Base-by-base conservation (phyloP, 2,329 filamentous ascomycete genomes). In the Neonectria sp. region DNA sequence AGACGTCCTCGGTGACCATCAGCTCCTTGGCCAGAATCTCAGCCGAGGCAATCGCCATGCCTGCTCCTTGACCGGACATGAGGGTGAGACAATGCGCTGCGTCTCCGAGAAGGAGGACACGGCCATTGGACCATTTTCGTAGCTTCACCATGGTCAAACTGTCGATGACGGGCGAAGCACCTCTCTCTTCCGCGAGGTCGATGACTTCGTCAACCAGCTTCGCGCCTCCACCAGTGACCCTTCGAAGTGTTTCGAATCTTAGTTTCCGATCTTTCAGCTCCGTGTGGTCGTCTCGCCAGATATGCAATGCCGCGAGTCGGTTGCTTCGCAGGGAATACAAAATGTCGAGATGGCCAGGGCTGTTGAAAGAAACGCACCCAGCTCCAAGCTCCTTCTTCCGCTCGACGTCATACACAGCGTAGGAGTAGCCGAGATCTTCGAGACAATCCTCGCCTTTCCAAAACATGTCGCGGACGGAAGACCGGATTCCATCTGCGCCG, bases 51-150 rank as follows among this genome's bases (percentile, higher is more conserved):
- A 64, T 25, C 11, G 61, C 61, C 61, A 64, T 64, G 35, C 55
- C 24, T 3, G 61, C 61, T 12, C 61, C 61, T 29, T 64, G 61
- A 13, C 25, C 55, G 0, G 61, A 64, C 17, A 64, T 33, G 4
- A 64, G 45, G 1, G 61, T 64, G 15, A 64, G 61, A 27, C 61
- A 64, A 35, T 64, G 61, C 9, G 61, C 61, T 21, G 61, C 45
- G 25, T 64, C 61, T 3, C 61, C 61, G 2, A 64, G 48, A 3
- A 64, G 55, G 2, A 64, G 35, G 21, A 59, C n/a, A 6, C 61
- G 33, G 2, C 61, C 61, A 21, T 58, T 45, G 48, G 61, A 64
- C 61, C 61, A 64, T 11, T 37, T n/a, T 6, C 46, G 55, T 11
- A 58, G 35, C 3, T 27, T 58, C 5, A 64, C 61, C 55, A 64